Evolutionary conservation across 2,329 filamentous ascomycete species (phyloP), one percentile per base, ranked within the genome.

Genomic region (Polytolypa hystricis): DNA sequence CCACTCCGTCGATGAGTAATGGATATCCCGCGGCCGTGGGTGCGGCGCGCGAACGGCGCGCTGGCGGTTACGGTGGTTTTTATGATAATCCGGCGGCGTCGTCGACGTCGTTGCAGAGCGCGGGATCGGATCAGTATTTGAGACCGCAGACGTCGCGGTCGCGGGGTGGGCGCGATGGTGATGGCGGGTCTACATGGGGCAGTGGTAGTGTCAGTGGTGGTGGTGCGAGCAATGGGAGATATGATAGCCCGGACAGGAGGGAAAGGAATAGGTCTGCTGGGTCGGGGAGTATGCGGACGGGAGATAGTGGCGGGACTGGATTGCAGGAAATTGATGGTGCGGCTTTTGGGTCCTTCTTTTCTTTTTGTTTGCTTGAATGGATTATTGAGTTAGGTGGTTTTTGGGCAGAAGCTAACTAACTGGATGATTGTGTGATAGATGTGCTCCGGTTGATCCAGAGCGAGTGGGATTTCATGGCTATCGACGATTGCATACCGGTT

Each of bases 381-480:
- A n/a, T n/a, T n/a, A n/a, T n/a, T n/a, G n/a, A n/a, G n/a, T 15
- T 8, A 6, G 26, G 15, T 9, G 21, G 30, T 27, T 33, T 20
- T 12, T 30, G 30, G 14, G 29, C 10, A 30, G 18, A 18, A 9
- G 20, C 35, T 39, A 17, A 33, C 27, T 30, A 20, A 30, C 30
- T 42, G n/a, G 10, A n/a, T 31, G 11, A 26, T 40, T 33, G 32
- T 33, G 18, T 29, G 37, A 16, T 28, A 68, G 73, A 74, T 43
- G 67, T 94, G 2, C 69, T 96, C 33, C 78, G 84, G 47, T 78
- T 83, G 47, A 94, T 98, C 52, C 79, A 87, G 55, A 66, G 73
- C 39, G 85, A 93, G 54, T 98, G 91, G 89, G 81, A 84, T 29
- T 81, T 86, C 48, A 91, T 98, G 82, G 84, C 83, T 45, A 73